Base-by-base conservation (phyloP, 2,329 filamentous ascomycete species). In the Sporothrix sp. region DNA sequence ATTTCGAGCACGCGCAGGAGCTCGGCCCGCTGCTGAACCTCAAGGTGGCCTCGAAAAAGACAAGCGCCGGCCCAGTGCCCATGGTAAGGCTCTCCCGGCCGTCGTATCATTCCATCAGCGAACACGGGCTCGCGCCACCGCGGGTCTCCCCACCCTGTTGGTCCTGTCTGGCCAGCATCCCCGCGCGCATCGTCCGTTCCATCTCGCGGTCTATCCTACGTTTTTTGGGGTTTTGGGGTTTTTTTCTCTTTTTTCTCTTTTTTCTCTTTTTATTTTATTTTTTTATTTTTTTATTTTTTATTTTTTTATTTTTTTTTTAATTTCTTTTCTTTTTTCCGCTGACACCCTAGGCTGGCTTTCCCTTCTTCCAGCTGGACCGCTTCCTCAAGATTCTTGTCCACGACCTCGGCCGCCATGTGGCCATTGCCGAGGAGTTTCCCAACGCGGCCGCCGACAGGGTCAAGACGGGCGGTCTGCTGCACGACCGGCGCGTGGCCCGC, bases 1-100 rank as follows among this genome's bases (percentile, higher is more conserved):
- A 98, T 69, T 94, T 97, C 65, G 85, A 95, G 60, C 90, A 98
- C 64, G 93, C 94, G 10, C 86, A 95, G 52, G 83, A 95, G 62
- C 85, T 85, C 64, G 91, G 85, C 2, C 86, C 89, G 1, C 71
- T 95, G 39, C 73, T 98, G 56, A 93, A 89, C 60, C 70, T 98
- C 61, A 97, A 96, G 66, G 81, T 95, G 50, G 82, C 85, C 2
- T 78, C 78, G 50, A 93, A 87, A 65, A 89, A 81, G 66, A 88
- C 85, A n/a, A 85, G 70, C 56, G 82, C 82, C 8, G 86, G 85
- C 1, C 77, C 79, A 20, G 87, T 98, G 16, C 71, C 90, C 6
- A 97, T 98, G 91, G 86, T 90, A 71, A 64, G 58, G 52, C 32
- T 46, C 28, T 52, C n/a, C n/a, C n/a, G n/a, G n/a, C n/a, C n/a